Evolutionary conservation across 257 asterid genomes (phyloP).

Genomic region (Scutellaria baicalensis): DNA sequence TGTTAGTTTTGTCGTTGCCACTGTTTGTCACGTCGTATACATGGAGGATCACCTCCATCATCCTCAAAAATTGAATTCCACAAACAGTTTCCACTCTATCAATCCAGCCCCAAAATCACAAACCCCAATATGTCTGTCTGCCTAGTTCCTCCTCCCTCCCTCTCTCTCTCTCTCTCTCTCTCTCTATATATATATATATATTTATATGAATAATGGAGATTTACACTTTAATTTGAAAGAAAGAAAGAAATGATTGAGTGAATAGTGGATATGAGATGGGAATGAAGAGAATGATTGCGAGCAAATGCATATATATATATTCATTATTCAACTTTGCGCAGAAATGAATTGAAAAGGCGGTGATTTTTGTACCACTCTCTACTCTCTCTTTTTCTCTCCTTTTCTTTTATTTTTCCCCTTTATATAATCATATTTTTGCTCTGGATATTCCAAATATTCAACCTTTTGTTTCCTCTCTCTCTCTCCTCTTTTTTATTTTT

Average conservation of each 20-base stretch:
- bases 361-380: neutral
- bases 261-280: slow-evolving; percentile 6
- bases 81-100: slow-evolving; percentile 5
- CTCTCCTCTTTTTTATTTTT: too few species aligned
- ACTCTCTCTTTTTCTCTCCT: neutral
- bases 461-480: too few species aligned
- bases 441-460: too few species aligned
- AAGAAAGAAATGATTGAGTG: slow-evolving; percentile 4
- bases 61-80: slow-evolving; percentile 23
- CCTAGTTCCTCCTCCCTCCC: neutral
- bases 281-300: slow-evolving; percentile 16
- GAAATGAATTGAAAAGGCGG: neutral
- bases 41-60: slow-evolving; percentile 77
- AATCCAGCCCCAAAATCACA: neutral
- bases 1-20: slow-evolving; percentile 83
- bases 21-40: slow-evolving; percentile 94
- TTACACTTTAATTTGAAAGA: slow-evolving; percentile 15
- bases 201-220: neutral
- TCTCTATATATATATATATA: neutral
- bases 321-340: neutral
- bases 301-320: slow-evolving; percentile 8
- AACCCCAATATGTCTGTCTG: slow-evolving; percentile 9
- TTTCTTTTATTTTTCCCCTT: neutral
- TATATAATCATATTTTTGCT: neutral
- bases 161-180: neutral